A percentile compares a stretch with the other conserved stretches of the same genome.
phyloP scores from a whole-genome alignment of 2,329 filamentous ascomycete genomes.

The Didymella arachidicola region DNA sequence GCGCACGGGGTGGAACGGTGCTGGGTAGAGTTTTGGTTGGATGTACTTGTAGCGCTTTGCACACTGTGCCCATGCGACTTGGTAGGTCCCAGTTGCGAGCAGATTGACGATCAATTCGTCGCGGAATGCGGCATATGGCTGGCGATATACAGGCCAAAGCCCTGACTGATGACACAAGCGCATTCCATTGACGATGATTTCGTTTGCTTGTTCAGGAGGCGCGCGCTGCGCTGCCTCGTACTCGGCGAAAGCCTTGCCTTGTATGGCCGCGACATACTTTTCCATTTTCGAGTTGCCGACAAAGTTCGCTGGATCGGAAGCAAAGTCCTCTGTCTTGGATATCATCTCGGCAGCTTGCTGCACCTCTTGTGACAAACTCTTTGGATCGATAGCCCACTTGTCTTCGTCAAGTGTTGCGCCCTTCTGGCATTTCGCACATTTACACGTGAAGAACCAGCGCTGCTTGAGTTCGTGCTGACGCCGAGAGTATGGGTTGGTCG shows the following conservation, averaged over 20 bases:
- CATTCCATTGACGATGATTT: slow-evolving; percentile 52
- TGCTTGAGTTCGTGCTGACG: slow-evolving; percentile 62
- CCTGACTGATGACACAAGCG: slow-evolving; percentile 50
- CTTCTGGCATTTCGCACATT: slow-evolving; percentile 60
- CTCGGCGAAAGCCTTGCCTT: slow-evolving; percentile 36
- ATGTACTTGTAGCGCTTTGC: slow-evolving; percentile 61
- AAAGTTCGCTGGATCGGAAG: slow-evolving; percentile 34
- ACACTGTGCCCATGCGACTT: slow-evolving; percentile 60
- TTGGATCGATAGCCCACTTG: slow-evolving; percentile 48
- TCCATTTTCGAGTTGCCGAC: slow-evolving; percentile 37
- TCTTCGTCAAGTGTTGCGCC: slow-evolving; percentile 52
- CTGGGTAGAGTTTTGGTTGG: slow-evolving; percentile 60
- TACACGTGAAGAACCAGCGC: slow-evolving; percentile 67
- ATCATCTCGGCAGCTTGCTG: slow-evolving; percentile 36
- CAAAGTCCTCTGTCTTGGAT: slow-evolving; percentile 22
- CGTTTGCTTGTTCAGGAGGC: slow-evolving; percentile 41
- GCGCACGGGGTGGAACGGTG: slow-evolving; percentile 61
- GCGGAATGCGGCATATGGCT: slow-evolving; percentile 63
- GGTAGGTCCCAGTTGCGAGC: slow-evolving; percentile 54
- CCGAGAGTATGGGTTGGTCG: slow-evolving; percentile 59
- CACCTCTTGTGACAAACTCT: slow-evolving; percentile 35
- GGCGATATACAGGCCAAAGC: slow-evolving; percentile 59
- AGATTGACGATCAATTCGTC: slow-evolving; percentile 62
- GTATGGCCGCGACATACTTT: slow-evolving; percentile 37
- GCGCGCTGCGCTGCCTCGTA: slow-evolving; percentile 37